These are phyloP conservation scores for Kazachstania kunashirensis DNA, from an alignment of 805 yeast genomes.

Conservation along the genomic window DNA sequence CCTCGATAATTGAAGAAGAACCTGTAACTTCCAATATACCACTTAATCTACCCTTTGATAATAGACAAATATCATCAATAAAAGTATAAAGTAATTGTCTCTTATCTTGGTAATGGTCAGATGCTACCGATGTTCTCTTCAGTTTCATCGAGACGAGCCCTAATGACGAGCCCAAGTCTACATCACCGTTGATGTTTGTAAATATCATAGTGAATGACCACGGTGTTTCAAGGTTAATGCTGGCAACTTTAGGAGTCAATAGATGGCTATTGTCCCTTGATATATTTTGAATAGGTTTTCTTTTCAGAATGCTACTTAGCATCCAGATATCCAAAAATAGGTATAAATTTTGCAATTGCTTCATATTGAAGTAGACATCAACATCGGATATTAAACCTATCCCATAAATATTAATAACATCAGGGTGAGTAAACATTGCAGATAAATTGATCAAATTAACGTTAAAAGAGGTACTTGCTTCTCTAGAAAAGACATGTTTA, in stretches of 20 bases:
- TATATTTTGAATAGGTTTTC: constrained; percentile 9
- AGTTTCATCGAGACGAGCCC: constrained; percentile 52
- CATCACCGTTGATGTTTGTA: constrained; percentile 40
- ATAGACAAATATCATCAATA: constrained; percentile 40
- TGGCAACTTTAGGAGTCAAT: constrained; percentile 31
- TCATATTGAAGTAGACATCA: constrained; percentile 57
- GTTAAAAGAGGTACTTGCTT: constrained; percentile 63
- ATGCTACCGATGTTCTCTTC: constrained; percentile 57
- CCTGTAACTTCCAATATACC: constrained; percentile 49
- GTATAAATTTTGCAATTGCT: constrained; percentile 79
- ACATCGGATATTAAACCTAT: constrained; percentile 47
- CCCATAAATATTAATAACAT: constrained; percentile 35
- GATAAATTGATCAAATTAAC: constrained; percentile 40
- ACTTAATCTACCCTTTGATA: constrained; percentile 70
- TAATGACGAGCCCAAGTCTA: constrained; percentile 77
- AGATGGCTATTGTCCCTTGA: constrained; percentile 3
- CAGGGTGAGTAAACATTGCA: constrained; percentile 38
- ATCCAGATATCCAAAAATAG: constrained; percentile 78
- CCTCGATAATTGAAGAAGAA: constrained; percentile 49
- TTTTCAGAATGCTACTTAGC: constrained; percentile 34
- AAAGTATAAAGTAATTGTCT: constrained; percentile 62
- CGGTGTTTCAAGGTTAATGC: constrained; percentile 45
- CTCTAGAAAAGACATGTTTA: constrained; percentile 87
- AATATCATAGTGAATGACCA: constrained; percentile 59
- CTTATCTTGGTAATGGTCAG: constrained; percentile 58